Conservation (phyloP, 2,329 filamentous ascomycete genomes). For the Lachnellula cervina region DNA sequence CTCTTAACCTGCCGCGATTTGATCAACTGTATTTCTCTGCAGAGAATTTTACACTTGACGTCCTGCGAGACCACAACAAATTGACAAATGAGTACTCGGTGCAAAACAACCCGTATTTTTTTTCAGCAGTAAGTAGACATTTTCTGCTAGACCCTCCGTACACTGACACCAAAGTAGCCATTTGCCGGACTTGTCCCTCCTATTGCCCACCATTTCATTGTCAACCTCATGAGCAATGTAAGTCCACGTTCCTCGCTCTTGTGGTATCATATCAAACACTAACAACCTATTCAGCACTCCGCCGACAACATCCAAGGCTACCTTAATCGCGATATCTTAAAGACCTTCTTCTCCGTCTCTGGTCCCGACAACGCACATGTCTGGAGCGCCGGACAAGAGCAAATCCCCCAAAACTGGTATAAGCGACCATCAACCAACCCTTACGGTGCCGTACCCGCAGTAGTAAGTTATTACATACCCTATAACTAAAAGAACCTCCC, state of each 20-base stretch:
- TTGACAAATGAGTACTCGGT: constrained; percentile 7
- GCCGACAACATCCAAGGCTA: constrained; percentile 10
- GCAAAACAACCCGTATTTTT: constrained; percentile 45
- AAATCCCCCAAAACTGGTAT: constrained; percentile 19
- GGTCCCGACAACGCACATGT: constrained; percentile 14
- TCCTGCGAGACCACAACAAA: constrained; percentile 12
- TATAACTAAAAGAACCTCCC: too few relatives aligned
- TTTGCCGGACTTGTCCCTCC: constrained; percentile 12
- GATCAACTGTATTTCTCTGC: constrained; percentile 7
- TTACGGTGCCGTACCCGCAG: constrained; percentile 40
- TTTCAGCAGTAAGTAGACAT: constrained; percentile 36
- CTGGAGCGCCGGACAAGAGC: constrained; percentile 8
- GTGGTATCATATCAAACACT: too few relatives aligned
- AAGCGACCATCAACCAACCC: constrained; percentile 11
- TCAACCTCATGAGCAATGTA: constrained; percentile 8
- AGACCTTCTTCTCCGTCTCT: constrained; percentile 18
- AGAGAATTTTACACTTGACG: constrained; percentile 10
- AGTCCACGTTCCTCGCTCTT: neutral
- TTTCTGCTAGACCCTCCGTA: neutral
- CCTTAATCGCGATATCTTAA: constrained; percentile 31
- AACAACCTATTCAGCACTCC: neutral
- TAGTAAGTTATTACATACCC: constrained; percentile 2
- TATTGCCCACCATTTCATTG: constrained; percentile 6
- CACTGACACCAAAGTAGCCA: neutral
- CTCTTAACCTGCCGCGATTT: constrained; percentile 8